Conservation (phyloP, 2,329 filamentous ascomycete species). For the Neonectria sp. region DNA sequence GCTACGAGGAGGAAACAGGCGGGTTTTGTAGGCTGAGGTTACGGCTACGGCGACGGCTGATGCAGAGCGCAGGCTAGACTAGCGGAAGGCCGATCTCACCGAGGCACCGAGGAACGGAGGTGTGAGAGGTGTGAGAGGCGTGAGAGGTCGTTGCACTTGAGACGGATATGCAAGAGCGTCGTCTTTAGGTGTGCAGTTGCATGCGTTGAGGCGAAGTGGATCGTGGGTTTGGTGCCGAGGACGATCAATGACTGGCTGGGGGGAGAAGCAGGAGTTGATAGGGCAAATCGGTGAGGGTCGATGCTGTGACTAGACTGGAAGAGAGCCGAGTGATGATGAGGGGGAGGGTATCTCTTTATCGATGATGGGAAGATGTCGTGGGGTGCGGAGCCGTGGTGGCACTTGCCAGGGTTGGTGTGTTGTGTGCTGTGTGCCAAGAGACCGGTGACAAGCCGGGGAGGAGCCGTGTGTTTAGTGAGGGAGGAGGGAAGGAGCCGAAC, state of each 20-base stretch:
- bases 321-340: conserved; percentile 29
- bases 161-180: conserved; percentile 26
- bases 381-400: conserved; percentile 39
- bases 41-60: conserved; percentile 9
- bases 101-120: conserved; percentile 28
- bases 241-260: conserved; percentile 44
- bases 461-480: conserved; percentile 26
- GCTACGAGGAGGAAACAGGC: conserved; percentile 28
- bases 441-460: conserved; percentile 10
- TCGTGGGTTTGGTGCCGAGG: conserved; percentile 37
- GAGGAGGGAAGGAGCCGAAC: not conserved
- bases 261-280: conserved; percentile 33
- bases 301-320: conserved; percentile 21
- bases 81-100: conserved; percentile 37
- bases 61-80: conserved; percentile 32
- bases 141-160: conserved; percentile 37
- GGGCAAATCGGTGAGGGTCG: conserved; percentile 39
- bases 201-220: conserved; percentile 35
- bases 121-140: conserved; percentile 15
- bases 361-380: conserved; percentile 47
- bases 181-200: conserved; percentile 32
- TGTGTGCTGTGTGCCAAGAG: conserved; percentile 21
- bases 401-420: conserved; percentile 30
- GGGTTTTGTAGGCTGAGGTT: conserved; percentile 42
- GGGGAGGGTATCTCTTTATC: conserved; percentile 46